These are phyloP conservation scores for Pisolithus orientalis DNA, from an alignment of 768 basidiomycete genomes.

Conservation along the genomic window DNA sequence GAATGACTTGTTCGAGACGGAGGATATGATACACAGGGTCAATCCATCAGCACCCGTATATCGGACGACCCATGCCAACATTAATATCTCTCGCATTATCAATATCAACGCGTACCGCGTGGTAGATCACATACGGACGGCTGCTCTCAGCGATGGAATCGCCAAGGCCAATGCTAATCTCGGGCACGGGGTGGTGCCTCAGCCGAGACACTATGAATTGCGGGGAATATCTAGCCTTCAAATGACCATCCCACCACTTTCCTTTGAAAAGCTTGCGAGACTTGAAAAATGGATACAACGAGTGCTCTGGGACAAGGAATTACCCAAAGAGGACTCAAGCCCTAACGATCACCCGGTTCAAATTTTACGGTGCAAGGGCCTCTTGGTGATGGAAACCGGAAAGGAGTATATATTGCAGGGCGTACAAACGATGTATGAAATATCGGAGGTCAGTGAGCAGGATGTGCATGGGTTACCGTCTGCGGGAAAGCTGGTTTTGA, in stretches of 20 bases:
- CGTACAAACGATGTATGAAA: conserved; percentile 86
- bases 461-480: conserved; percentile 45
- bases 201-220: conserved; percentile 53
- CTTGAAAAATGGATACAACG: conserved; percentile 79
- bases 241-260: conserved; percentile 59
- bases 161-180: conserved; percentile 25
- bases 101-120: conserved; percentile 74
- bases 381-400: conserved; percentile 52
- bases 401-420: conserved; percentile 79
- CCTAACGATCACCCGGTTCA: conserved; percentile 31
- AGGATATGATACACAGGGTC: conserved; percentile 58
- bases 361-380: conserved; percentile 85
- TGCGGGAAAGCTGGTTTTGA: conserved; percentile 78
- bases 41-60: conserved; percentile 79
- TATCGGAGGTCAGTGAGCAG: conserved; percentile 39
- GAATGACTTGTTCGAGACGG: conserved; percentile 40
- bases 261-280: conserved; percentile 35
- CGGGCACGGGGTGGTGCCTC: conserved; percentile 26
- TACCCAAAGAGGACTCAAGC: conserved; percentile 31
- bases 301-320: conserved; percentile 73
- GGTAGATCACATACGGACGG: conserved; percentile 24
- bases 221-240: conserved; percentile 82
- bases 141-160: conserved; percentile 12
- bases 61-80: conserved; percentile 59
- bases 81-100: conserved; percentile 75